Evolutionary conservation across 257 asterid genomes (phyloP), one percentile per base, ranked within the genome.

Genomic region (Fraxinus anomala): DNA sequence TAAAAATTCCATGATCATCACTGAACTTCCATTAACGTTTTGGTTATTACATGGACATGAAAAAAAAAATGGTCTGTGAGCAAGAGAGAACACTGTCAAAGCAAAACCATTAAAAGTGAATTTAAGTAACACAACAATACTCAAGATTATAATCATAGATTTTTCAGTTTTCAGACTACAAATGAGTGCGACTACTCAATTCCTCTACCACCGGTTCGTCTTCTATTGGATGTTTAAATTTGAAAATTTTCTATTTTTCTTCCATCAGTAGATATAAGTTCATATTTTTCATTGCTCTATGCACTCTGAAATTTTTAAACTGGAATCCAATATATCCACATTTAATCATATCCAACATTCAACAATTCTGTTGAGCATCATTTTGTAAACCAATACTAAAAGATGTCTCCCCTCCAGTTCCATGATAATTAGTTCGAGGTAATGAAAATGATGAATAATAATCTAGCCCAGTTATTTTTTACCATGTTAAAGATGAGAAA

Each of bases 21-120:
- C 66, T 42, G 33, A 28, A 70, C 37, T 37, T 70, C 42, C 40
- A 40, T 23, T 37, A 61, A 26, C 73, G 23, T 24, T 61, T 73
- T 23, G 33, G 28, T 36, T 33, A 47, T 36, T 33, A 51, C 2
- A 6, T 39, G 23, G 39, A 39, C 3, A n/a, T 56, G 66, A 19
- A 56, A 6, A 6, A 6, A 51, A n/a, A n/a, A 56, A 6, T 19
- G 28, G 36, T 19, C 28, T 13, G 31, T 31, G 51, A 73, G 59
- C 84, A 16, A 74, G 37, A 74, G 71, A 73, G 47, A 67, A 28
- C 54, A 63, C 16, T 69, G 37, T 39, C 77, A 61, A 34, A 78
- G 49, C 14, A 61, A 73, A 73, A 33, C 56, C 23, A 23, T 33
- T 42, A 72, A 24, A 63, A 19, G 16, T 61, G 6, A 61, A 23